Percentiles rank a stretch among this genome's conserved stretches.
Evolutionary conservation across 495 filamentous ascomycete genomes (phyloP).

Genomic region (Usnea hakonensis): DNA sequence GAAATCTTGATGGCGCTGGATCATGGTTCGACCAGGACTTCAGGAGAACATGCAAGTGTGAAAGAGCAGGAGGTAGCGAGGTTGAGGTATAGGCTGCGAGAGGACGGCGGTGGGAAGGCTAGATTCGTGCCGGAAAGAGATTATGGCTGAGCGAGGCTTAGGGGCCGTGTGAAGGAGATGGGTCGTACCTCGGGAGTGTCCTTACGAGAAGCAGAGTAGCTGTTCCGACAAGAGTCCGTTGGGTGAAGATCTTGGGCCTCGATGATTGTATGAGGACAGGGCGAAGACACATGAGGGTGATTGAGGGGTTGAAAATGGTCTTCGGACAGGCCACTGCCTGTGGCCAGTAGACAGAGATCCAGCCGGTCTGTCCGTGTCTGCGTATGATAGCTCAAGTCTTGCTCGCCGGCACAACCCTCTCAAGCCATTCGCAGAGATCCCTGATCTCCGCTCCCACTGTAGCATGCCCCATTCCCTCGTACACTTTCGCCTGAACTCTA

Average conservation of each 20-base stretch:
- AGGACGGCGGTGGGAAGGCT: constrained; percentile 17
- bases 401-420: background rate
- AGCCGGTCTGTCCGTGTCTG: background rate
- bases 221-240: background rate
- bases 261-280: background rate
- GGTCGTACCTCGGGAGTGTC: too few species aligned
- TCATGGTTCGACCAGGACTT: background rate
- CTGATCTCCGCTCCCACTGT: constrained; percentile 7
- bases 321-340: background rate
- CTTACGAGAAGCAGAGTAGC: background rate
- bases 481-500: constrained; percentile 4
- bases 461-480: constrained; percentile 13
- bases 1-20: constrained; percentile 21
- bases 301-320: background rate
- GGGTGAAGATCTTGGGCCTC: background rate
- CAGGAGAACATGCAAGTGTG: constrained; percentile 13
- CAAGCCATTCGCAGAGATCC: constrained; percentile 7
- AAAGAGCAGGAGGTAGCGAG: constrained; percentile 13
- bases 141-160: background rate
- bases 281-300: background rate
- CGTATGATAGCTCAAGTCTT: background rate
- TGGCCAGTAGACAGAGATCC: background rate
- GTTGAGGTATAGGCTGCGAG: constrained; percentile 18
- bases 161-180: background rate
- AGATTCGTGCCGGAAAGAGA: constrained; percentile 12